Evolutionary conservation across 345 rosid species (phyloP), one percentile per base, ranked within the genome.

Genomic region (Gossypium stocksii): DNA sequence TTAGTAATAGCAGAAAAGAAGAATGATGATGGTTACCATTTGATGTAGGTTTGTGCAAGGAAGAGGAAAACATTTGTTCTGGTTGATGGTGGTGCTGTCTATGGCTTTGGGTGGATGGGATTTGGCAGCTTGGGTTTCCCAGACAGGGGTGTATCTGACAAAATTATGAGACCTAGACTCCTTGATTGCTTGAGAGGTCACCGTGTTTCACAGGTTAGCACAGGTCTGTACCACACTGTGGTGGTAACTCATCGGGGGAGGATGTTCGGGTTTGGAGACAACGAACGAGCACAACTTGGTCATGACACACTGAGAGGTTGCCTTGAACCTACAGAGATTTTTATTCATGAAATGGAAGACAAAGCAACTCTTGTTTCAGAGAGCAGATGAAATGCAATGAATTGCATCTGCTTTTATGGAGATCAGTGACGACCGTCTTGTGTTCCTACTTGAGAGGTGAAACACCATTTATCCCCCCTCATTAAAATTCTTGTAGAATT

Each of bases 41-140:
- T 46, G 15, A 29, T 27, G 67, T 75, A 94, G 98, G 95, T 92
- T 53, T 94, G 97, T 86, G 97, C 98, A 72, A 94, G 97, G 57
- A 94, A 94, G 85, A 86, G 97, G 81, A 94, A 92, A 80, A 88
- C 98, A 3, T 94, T 94, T 81, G 96, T 94, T 60, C 84, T 94
- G 81, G 90, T 84, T 49, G 97, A 94, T 43, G 82, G 79, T 25
- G 98, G 98, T 43, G 74, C 75, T 2, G 86, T 89, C 72, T 92
- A 87, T 74, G 98, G 97, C 44, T 94, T 88, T 56, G 71, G 71
- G 20, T 67, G 57, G 71, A 67, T 67, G 71, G 71, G 71, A 67
- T 67, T 67, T 62, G 97, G 98, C 66, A 92, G 98, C 88, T 93
- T 94, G 6, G 97, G 97, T 48, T 91, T 92, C 79, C 92, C 88